A percentile compares a stretch with the other conserved stretches of the same genome.
phyloP scores from a whole-genome alignment of 352 stramenopile species.

The Elongisporangium prolatum region DNA sequence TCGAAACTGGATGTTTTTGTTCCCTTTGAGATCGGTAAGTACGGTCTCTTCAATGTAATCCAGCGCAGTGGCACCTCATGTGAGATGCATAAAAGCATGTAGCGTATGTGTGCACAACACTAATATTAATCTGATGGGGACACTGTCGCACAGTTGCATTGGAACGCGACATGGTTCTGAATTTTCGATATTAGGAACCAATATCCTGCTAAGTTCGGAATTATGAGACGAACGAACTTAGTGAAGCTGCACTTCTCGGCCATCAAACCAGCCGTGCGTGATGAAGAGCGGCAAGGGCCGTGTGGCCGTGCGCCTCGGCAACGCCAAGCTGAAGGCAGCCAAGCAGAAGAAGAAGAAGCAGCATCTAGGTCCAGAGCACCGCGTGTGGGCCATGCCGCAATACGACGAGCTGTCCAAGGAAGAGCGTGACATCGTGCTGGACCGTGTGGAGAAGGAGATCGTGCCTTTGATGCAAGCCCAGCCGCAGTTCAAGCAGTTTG shows the following conservation, averaged over 20 bases:
- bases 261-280: background rate
- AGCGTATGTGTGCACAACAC: background rate
- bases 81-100: too few species aligned
- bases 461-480: slow-evolving; percentile 6
- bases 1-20: background rate
- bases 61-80: too few species aligned
- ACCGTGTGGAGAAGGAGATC: slow-evolving; percentile 65
- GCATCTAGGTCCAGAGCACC: slow-evolving; percentile 4
- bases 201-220: background rate
- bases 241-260: too few species aligned
- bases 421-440: slow-evolving; percentile 76
- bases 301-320: background rate
- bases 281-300: background rate
- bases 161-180: background rate
- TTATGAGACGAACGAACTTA: background rate
- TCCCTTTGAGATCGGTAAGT: background rate
- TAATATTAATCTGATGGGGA: too few species aligned
- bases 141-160: background rate
- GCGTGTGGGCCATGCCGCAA: slow-evolving; percentile 45
- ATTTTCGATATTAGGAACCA: background rate
- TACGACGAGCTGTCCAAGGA: slow-evolving; percentile 64
- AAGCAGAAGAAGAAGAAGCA: slow-evolving; percentile 4
- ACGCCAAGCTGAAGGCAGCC: background rate
- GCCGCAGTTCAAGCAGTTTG: slow-evolving; percentile 13
- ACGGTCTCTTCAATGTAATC: too few species aligned